phyloP scores from a whole-genome alignment of 208 protist genomes.

The Trichomonas gallinae region DNA sequence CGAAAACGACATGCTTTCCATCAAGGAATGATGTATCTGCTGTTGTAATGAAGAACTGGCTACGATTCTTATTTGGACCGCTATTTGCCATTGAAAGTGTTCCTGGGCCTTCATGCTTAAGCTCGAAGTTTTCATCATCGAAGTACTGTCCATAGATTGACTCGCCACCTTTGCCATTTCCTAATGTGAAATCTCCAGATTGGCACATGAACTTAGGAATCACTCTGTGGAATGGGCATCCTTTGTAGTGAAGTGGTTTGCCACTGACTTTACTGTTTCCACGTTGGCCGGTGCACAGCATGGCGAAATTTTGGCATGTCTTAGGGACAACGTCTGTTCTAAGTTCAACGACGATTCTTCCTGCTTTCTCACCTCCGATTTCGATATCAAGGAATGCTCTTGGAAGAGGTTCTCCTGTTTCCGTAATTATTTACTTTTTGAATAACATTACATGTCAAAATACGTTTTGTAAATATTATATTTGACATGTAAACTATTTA shows the following conservation, averaged over 20 bases:
- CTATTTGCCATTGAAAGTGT: constrained; percentile 52
- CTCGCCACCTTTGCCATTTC: constrained; percentile 59
- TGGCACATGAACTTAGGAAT: constrained; percentile 74
- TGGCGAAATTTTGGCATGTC: neutral
- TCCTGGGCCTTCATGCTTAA: constrained; percentile 54
- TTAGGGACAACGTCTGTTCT: constrained; percentile 30
- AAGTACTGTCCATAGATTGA: constrained; percentile 35
- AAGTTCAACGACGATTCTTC: constrained; percentile 47
- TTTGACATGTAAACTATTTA: too few relatives aligned
- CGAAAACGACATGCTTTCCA: constrained; percentile 48
- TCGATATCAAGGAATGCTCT: constrained; percentile 34
- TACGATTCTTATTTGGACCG: constrained; percentile 49
- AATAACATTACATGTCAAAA: neutral
- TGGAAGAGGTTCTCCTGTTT: neutral
- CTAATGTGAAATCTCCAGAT: constrained; percentile 64
- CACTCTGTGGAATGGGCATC: constrained; percentile 68
- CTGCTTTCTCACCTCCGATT: constrained; percentile 20
- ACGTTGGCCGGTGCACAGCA: neutral
- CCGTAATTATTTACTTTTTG: neutral
- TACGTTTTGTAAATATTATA: too few relatives aligned
- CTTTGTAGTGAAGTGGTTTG: constrained; percentile 62
- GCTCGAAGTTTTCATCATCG: constrained; percentile 72
- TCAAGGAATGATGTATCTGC: constrained; percentile 29
- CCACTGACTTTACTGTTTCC: constrained; percentile 30
- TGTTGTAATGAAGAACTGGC: constrained; percentile 51